Evolutionary conservation across 106 monocot genomes (phyloP), one percentile per base, ranked within the genome.

Genomic region (Hemerocallis citrina): DNA sequence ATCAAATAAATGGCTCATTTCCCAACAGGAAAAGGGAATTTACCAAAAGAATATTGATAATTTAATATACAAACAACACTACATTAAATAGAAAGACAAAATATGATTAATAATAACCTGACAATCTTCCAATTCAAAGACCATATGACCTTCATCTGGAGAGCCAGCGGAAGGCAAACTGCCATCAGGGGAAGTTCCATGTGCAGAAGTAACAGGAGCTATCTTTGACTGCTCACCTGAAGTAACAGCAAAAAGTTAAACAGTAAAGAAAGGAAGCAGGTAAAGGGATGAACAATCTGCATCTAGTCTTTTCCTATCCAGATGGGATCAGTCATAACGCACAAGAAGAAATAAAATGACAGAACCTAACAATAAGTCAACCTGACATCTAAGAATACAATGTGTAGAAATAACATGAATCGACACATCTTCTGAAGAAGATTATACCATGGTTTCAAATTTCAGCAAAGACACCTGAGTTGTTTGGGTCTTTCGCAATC

Each of bases 101-200:
- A 9, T 32, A 31, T 45, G 29, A 7, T 44, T 28, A 34, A 51
- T 16, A 49, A 65, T 64, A 64, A 85, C 91, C 91, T 79, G 67
- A 71, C 69, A 63, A 52, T 63, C 71, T 32, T 77, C 85, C 54
- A 29, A 52, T 44, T 74, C 74, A 57, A 61, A 78, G 17, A 44
- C 43, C 41, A 72, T 48, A 25, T 69, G 43, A 57, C 71, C 83
- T 48, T 40, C 44, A 12, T 80, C 74, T 34, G 65, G 59, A 15
- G 77, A 65, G 66, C 44, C 71, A 62, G 32, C 24, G 52, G 61
- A 55, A 47, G 57, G 40, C 37, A 77, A 19, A 58, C 49, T 65
- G 59, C 67, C 77, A 66, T 63, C 55, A 36, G 33, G 24, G 34
- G 37, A 57, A 15, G 50, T 44, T 34, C 37, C 63, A n/a, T 71